Evolutionary conservation across 768 basidiomycete genomes (phyloP).

Genomic region (Macrolepiota fuliginosa): DNA sequence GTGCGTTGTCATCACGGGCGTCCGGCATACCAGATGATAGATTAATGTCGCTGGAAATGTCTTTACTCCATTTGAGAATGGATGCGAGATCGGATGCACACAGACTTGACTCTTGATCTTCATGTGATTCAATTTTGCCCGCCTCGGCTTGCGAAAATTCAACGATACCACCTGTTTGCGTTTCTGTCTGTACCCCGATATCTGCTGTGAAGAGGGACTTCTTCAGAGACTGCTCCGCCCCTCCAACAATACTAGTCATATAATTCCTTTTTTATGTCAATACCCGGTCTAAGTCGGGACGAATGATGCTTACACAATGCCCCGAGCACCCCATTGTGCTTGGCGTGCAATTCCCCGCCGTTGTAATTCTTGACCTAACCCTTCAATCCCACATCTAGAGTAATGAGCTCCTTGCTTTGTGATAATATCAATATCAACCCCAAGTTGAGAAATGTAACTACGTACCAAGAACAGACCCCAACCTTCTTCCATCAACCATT

Average conservation of each 20-base stretch:
- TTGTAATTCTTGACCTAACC: conserved; percentile 65
- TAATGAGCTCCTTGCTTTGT: conserved; percentile 70
- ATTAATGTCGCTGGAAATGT: conserved; percentile 73
- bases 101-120: conserved; percentile 57
- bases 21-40: conserved; percentile 58
- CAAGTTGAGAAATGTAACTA: neutral
- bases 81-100: conserved; percentile 62
- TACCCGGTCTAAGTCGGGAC: neutral
- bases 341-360: conserved; percentile 64
- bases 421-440: conserved; percentile 8
- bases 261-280: conserved; percentile 36
- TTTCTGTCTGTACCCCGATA: conserved; percentile 63
- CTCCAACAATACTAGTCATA: conserved; percentile 45
- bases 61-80: conserved; percentile 73
- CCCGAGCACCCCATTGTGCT: conserved; percentile 70
- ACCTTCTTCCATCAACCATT: conserved; percentile 73
- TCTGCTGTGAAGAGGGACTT: conserved; percentile 56
- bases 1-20: no score
- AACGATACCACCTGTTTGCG: conserved; percentile 25
- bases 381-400: conserved; percentile 59
- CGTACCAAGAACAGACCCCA: conserved; percentile 64
- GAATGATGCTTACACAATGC: conserved; percentile 53
- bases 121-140: conserved; percentile 33
- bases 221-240: conserved; percentile 48
- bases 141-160: conserved; percentile 25